Conservation (phyloP, 2,329 filamentous ascomycete genomes). For the Scedosporium dehoogii region DNA sequence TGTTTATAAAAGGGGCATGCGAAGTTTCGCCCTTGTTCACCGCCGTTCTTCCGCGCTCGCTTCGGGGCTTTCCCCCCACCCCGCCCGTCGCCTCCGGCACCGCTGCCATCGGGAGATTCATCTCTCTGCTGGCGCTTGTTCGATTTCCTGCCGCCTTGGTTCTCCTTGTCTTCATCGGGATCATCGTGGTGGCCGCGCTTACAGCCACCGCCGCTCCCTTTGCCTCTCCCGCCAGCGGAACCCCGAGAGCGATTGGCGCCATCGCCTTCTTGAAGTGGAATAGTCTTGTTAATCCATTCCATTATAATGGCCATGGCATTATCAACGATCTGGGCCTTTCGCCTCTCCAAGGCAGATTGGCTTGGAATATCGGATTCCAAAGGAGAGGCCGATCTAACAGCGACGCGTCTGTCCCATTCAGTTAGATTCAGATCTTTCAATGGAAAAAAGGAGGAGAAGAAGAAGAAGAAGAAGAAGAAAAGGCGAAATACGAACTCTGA, state of each 20-base stretch:
- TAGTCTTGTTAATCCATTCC: slow-evolving; percentile 10
- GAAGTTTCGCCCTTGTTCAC: slow-evolving; percentile 17
- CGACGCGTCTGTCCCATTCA: too few relatives aligned
- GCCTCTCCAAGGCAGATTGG: slow-evolving; percentile 1
- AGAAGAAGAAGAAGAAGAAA: neutral
- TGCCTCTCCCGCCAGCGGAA: slow-evolving; percentile 7
- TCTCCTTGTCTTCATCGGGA: slow-evolving; percentile 16
- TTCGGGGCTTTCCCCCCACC: slow-evolving; percentile 20
- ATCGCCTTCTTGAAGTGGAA: slow-evolving; percentile 9
- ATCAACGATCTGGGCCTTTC: slow-evolving; percentile 10
- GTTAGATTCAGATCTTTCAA: neutral
- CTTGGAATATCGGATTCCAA: neutral
- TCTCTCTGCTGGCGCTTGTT: slow-evolving; percentile 9
- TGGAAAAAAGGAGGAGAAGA: neutral
- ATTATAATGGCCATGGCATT: slow-evolving; percentile 10
- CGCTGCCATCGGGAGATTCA: slow-evolving; percentile 17
- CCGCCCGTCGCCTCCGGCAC: slow-evolving; percentile 17
- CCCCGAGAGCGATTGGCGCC: slow-evolving; percentile 8
- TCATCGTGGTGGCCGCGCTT: neutral
- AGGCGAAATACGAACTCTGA: neutral
- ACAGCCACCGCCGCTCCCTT: slow-evolving; percentile 13
- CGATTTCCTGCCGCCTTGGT: neutral
- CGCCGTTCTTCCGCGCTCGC: slow-evolving; percentile 22
- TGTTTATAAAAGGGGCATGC: slow-evolving; percentile 27
- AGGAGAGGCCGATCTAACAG: too few relatives aligned